These are phyloP conservation scores for Quercus phellos DNA, from an alignment of 331 rosid species.

Conservation along the genomic window DNA sequence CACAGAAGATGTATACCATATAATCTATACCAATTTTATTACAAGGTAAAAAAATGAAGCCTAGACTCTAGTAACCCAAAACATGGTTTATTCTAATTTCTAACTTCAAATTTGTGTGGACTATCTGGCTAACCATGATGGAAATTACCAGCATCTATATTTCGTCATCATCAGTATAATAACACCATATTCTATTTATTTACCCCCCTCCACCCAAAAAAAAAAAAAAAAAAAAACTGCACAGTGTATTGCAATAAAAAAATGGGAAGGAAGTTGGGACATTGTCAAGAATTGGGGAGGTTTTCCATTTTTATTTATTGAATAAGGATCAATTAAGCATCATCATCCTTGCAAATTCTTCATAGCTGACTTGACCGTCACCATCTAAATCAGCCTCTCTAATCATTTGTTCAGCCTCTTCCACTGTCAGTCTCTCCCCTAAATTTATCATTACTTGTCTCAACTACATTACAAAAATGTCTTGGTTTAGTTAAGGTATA, in stretches of 20 bases:
- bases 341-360: slow-evolving; percentile 50
- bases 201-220: too few species aligned
- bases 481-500: background rate
- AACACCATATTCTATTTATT: background rate
- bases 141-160: background rate
- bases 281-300: too few species aligned
- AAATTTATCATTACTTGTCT: slow-evolving; percentile 46
- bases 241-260: too few species aligned
- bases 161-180: background rate
- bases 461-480: slow-evolving; percentile 22
- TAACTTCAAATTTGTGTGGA: background rate
- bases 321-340: slow-evolving; percentile 18
- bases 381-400: slow-evolving; percentile 61
- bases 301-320: too few species aligned
- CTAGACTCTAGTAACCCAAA: too few species aligned
- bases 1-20: too few species aligned
- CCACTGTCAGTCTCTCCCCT: slow-evolving; percentile 47
- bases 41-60: too few species aligned
- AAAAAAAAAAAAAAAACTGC: too few species aligned
- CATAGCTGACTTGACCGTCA: slow-evolving; percentile 48
- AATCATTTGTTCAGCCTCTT: slow-evolving; percentile 51
- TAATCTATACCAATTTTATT: too few species aligned
- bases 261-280: too few species aligned
- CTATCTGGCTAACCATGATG: background rate
- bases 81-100: background rate